A percentile compares a stretch with the other conserved stretches of the same genome.
These are phyloP conservation scores for Oemleria cerasiformis DNA, from an alignment of 306 rosid genomes.

Conservation along the genomic window DNA sequence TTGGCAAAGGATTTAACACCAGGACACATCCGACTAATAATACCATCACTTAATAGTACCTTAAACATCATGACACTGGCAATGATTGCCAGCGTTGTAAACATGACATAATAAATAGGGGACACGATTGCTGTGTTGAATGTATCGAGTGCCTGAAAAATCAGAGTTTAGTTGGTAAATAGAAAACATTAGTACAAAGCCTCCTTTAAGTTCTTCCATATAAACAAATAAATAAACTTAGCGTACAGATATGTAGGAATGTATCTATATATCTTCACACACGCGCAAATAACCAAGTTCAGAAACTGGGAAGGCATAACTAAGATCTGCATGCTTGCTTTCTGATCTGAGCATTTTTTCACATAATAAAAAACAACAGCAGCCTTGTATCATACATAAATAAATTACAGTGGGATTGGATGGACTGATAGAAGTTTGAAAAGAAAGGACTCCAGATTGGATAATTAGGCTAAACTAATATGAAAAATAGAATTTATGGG, in stretches of 20 bases:
- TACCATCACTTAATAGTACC: constrained; percentile 40
- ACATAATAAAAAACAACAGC: too few relatives aligned
- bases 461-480: too few relatives aligned
- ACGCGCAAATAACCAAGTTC: not conserved
- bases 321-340: too few relatives aligned
- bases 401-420: too few relatives aligned
- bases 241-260: not conserved
- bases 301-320: too few relatives aligned
- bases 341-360: too few relatives aligned
- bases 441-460: too few relatives aligned
- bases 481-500: too few relatives aligned
- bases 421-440: too few relatives aligned
- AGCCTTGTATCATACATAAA: too few relatives aligned
- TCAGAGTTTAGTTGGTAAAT: constrained; percentile 19
- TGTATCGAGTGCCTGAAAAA: constrained; percentile 86
- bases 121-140: constrained; percentile 88
- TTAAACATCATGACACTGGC: constrained; percentile 91
- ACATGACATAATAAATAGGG: constrained; percentile 87
- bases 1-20: not conserved
- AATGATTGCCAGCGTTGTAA: constrained; percentile 71
- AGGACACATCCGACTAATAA: constrained; percentile 1
- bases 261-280: not conserved
- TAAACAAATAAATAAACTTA: not conserved
- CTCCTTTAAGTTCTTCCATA: not conserved
- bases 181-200: not conserved